These are phyloP conservation scores for Tolypocladium album DNA, from an alignment of 2,329 filamentous ascomycete species.

Conservation along the genomic window DNA sequence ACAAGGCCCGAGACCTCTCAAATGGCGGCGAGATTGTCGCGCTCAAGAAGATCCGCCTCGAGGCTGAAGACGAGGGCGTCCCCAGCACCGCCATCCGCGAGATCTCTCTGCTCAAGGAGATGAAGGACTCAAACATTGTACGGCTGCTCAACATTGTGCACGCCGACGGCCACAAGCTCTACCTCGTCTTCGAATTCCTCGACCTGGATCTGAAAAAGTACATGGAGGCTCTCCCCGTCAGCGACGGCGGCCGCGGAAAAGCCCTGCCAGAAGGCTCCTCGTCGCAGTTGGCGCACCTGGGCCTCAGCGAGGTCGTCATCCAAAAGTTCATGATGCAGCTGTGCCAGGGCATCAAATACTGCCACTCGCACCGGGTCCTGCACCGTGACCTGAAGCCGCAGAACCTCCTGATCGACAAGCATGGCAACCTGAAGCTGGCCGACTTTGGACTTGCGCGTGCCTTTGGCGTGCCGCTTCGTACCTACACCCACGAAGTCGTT, in stretches of 20 bases:
- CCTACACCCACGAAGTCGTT: slow-evolving; percentile 91
- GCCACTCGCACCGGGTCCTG: slow-evolving; percentile 77
- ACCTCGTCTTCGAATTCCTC: slow-evolving; percentile 86
- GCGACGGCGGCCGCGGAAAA: slow-evolving; percentile 76
- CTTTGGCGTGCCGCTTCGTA: slow-evolving; percentile 82
- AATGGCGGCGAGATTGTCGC: slow-evolving; percentile 79
- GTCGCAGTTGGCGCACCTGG: slow-evolving; percentile 52
- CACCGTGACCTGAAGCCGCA: slow-evolving; percentile 87
- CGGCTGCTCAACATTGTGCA: slow-evolving; percentile 85
- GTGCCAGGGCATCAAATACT: slow-evolving; percentile 75
- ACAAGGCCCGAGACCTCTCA: slow-evolving; percentile 81
- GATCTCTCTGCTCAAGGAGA: slow-evolving; percentile 88
- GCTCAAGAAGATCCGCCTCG: slow-evolving; percentile 89
- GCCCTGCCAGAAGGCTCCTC: slow-evolving; percentile 69
- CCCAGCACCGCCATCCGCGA: slow-evolving; percentile 89
- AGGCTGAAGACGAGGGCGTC: slow-evolving; percentile 89
- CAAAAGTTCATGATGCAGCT: slow-evolving; percentile 91
- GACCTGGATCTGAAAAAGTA: slow-evolving; percentile 92
- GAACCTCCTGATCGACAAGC: slow-evolving; percentile 76
- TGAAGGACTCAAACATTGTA: slow-evolving; percentile 87
- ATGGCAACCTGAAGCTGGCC: slow-evolving; percentile 81
- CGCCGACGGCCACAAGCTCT: slow-evolving; percentile 88
- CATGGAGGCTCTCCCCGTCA: slow-evolving; percentile 82
- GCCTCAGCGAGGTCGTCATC: slow-evolving; percentile 69
- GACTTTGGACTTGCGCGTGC: slow-evolving; percentile 85